These are phyloP conservation scores for Artemisia annua DNA, from an alignment of 129 eudicot genomes.

Conservation along the genomic window DNA sequence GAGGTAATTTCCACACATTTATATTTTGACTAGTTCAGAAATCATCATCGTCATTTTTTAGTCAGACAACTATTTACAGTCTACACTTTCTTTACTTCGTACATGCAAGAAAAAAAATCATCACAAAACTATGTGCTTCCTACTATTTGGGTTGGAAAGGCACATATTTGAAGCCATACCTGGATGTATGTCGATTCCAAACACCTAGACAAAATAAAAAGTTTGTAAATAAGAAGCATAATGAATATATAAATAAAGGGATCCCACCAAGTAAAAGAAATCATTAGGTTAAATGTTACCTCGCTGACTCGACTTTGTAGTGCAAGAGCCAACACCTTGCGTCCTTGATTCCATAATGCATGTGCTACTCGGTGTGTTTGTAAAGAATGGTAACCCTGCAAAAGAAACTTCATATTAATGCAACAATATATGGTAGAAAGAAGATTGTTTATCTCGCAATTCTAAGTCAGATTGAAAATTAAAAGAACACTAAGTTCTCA, in stretches of 20 bases:
- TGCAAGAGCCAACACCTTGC: conserved; percentile 67
- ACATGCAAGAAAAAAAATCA: not conserved
- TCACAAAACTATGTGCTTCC: not conserved
- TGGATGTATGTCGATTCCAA: conserved; percentile 77
- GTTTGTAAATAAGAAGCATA: conserved; percentile 15
- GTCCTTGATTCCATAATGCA: conserved; percentile 70
- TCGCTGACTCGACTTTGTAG: conserved; percentile 79
- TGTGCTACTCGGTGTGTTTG: conserved; percentile 76
- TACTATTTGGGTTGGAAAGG: not conserved
- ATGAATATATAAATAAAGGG: conserved; percentile 2
- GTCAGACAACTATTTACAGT: not conserved
- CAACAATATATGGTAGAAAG: too few relatives aligned
- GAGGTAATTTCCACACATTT: not conserved
- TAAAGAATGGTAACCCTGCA: conserved; percentile 67
- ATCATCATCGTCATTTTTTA: not conserved
- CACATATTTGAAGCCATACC: conserved; percentile 36
- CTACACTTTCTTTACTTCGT: not conserved
- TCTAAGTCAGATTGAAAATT: not conserved
- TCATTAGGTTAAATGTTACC: conserved; percentile 37
- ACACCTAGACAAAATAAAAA: conserved; percentile 43
- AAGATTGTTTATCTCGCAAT: too few relatives aligned
- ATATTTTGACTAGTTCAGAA: not conserved
- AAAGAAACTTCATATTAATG: conserved; percentile 3
- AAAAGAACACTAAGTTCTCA: not conserved
- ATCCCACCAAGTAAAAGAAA: conserved; percentile 1